Conservation (phyloP, 495 filamentous ascomycete species). For the Ramalina peruviana region DNA sequence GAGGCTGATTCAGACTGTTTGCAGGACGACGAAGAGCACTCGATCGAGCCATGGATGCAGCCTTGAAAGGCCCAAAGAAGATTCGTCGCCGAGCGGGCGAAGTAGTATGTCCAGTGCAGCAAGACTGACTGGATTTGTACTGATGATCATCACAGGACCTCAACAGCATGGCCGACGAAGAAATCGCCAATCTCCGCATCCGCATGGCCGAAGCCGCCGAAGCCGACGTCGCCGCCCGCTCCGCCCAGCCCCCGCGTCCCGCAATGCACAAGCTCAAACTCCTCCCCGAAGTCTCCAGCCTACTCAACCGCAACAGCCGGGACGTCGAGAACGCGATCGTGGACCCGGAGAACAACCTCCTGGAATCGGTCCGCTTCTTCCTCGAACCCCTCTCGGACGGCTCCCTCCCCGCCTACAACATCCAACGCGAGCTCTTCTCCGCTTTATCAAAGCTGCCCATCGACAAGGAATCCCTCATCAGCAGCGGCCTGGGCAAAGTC, state of each 20-base stretch:
- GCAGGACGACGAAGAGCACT: constrained; percentile 64
- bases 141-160: constrained; percentile 49
- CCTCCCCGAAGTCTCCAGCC: constrained; percentile 76
- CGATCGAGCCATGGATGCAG: constrained; percentile 74
- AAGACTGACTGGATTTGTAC: not conserved
- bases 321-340: constrained; percentile 67
- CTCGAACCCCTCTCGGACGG: constrained; percentile 90
- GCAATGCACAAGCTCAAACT: constrained; percentile 90
- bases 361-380: constrained; percentile 92
- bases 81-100: constrained; percentile 77
- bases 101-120: constrained; percentile 45
- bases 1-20: constrained; percentile 34
- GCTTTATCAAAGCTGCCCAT: constrained; percentile 68
- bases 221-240: constrained; percentile 67
- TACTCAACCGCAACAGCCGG: constrained; percentile 66
- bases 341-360: constrained; percentile 87
- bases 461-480: constrained; percentile 75
- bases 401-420: constrained; percentile 85
- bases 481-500: constrained; percentile 90
- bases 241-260: constrained; percentile 46
- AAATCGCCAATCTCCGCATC: constrained; percentile 75
- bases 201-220: constrained; percentile 88
- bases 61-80: constrained; percentile 66
- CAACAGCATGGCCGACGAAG: constrained; percentile 74
- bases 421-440: constrained; percentile 86